Percentiles rank a stretch among this genome's conserved stretches.
These are phyloP conservation scores for Ophiostoma triangulosporum DNA, from an alignment of 2,329 filamentous ascomycete species.

Conservation along the genomic window DNA sequence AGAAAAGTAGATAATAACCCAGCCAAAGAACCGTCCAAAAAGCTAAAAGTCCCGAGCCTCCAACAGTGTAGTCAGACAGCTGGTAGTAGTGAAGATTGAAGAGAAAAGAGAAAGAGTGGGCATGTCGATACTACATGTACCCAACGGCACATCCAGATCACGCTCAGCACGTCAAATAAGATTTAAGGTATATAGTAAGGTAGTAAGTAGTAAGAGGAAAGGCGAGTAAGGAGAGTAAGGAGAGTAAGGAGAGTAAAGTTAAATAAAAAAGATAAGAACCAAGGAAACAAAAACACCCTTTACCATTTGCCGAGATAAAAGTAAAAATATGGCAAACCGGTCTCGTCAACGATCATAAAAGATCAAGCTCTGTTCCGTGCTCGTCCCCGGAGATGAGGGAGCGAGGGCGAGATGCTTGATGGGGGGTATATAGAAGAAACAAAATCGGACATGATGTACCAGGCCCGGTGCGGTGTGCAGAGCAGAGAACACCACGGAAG, in stretches of 20 bases:
- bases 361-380: background rate
- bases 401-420: background rate
- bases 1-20: background rate
- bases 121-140: no score
- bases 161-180: background rate
- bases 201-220: background rate
- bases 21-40: background rate
- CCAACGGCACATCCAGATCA: background rate
- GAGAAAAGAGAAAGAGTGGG: background rate
- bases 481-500: background rate
- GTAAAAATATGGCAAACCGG: background rate
- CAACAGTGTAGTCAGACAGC: background rate
- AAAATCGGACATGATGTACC: background rate
- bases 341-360: background rate
- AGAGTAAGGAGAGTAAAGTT: background rate
- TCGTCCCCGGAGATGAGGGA: background rate
- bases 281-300: background rate
- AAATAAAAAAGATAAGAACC: background rate
- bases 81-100: background rate
- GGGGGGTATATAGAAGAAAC: constrained; percentile 1
- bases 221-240: background rate
- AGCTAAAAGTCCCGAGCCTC: background rate
- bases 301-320: background rate
- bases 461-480: background rate
- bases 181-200: background rate